Base-by-base conservation (phyloP, 305 asterid species). In the Lippia alba region DNA sequence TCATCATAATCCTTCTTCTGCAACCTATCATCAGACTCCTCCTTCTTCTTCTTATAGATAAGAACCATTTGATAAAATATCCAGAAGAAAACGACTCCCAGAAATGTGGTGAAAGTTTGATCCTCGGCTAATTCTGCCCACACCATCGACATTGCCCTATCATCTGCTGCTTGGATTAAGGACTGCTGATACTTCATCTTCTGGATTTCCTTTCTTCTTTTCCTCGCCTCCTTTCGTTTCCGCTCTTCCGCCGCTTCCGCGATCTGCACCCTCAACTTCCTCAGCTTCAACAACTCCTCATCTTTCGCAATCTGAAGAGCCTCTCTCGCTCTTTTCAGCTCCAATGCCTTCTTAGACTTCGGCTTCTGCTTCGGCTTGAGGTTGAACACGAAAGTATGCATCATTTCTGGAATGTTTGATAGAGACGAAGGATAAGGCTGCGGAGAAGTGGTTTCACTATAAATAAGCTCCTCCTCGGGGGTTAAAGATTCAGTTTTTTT, bases 1-100 rank as follows among this genome's bases (percentile, higher is more conserved):
- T 94, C 99, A 8, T 94, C 99, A 69, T 94, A 94, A 80, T 91
- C 99, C 85, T 85, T 88, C 86, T 86, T 89, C 87, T 91, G 96
- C 76, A 87, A 75, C 87, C 99, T 88, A 74, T 94, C 99, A 8
- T 94, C 99, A 69, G 91, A 94, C 79, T 91, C 99, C 85, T 85
- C 87, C 86, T 86, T 89, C 87, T 91, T 95, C 76, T 84, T 94
- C 64, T 76, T 88, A 79, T 91, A 94, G 78, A 83, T 94, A 39
- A 91, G 97, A 69, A 94, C 97, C 0, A 87, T 81, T 8, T 86
- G 79, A 60, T 94, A 94, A 74, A 94, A 94, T 75, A 91, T 75
- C 58, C 82, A 83, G 78, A 94, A 90, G 87, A 94, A 94, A 50
- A 91, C 75, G 32, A 91, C 18, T 56, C 97, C 99, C 59, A 91